Conservation (phyloP, 352 stramenopile species). For the Phytophthora hybrid region DNA sequence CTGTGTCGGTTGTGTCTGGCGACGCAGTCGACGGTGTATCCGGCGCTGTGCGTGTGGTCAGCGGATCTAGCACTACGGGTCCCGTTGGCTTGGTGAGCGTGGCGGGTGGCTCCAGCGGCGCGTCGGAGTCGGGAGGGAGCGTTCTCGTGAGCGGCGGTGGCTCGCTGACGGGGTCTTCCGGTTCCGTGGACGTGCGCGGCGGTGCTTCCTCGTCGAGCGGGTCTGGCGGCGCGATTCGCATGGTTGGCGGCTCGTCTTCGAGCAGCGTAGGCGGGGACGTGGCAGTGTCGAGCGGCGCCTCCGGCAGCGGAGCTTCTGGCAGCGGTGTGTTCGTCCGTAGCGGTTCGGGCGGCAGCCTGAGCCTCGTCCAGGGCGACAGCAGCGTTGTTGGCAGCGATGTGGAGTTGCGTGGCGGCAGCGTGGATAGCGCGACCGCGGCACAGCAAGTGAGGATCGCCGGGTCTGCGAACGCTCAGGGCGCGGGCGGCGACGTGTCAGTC, state of each 20-base stretch:
- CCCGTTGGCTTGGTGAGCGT: constrained; percentile 16
- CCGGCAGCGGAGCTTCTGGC: constrained; percentile 16
- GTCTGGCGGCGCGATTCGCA: constrained; percentile 6
- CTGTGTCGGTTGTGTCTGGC: no score
- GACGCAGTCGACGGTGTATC: no score
- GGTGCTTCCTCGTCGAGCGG: constrained; percentile 18
- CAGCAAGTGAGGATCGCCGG: constrained; percentile 36
- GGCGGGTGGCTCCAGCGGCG: no score
- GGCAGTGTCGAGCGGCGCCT: constrained; percentile 31
- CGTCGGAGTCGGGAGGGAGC: no score
- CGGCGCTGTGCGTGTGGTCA: no score
- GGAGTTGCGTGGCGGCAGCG: constrained; percentile 33
- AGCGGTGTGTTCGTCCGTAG: constrained; percentile 31
- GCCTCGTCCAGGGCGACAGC: constrained; percentile 33
- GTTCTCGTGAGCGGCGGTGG: constrained; percentile 24
- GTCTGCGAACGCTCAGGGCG: constrained; percentile 34
- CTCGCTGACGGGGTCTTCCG: no score
- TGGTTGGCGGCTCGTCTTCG: constrained; percentile 29
- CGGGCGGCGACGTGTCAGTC: constrained; percentile 37
- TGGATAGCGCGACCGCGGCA: constrained; percentile 18
- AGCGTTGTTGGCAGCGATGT: constrained; percentile 31
- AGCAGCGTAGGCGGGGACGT: constrained; percentile 35
- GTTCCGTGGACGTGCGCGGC: not conserved
- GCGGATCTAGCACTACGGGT: not conserved
- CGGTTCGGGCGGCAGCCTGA: constrained; percentile 32